A percentile compares a stretch with the other conserved stretches of the same genome.
phyloP scores from a whole-genome alignment of 2,329 filamentous ascomycete genomes.

The Hypocrella siamensis region DNA sequence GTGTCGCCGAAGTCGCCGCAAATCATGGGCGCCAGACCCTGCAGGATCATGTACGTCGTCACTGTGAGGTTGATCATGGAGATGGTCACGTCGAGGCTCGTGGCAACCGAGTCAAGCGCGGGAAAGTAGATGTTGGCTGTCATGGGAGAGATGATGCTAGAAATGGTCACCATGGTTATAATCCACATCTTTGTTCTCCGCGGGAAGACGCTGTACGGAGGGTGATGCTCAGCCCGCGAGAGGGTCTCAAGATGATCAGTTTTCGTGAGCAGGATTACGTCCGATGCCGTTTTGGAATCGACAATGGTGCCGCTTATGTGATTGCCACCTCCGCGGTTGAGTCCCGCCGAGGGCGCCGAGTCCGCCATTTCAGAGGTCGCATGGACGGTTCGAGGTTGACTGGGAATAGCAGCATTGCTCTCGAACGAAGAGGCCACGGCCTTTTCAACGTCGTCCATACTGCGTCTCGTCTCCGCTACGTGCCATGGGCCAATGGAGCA shows the following conservation, averaged over 20 bases:
- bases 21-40: constrained; percentile 44
- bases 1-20: constrained; percentile 47
- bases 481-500: too few species aligned
- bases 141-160: constrained; percentile 40
- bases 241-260: constrained; percentile 7
- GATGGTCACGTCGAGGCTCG: constrained; percentile 21
- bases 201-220: constrained; percentile 14
- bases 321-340: too few species aligned
- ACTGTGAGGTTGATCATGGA: constrained; percentile 31
- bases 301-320: too few species aligned
- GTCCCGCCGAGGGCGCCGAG: too few species aligned
- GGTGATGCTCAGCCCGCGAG: constrained; percentile 8
- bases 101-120: constrained; percentile 22
- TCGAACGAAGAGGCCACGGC: too few species aligned
- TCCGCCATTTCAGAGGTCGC: too few species aligned
- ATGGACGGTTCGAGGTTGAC: too few species aligned
- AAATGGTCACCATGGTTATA: constrained; percentile 32
- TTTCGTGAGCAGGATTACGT: too few species aligned
- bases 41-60: constrained; percentile 49
- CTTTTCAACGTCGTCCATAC: too few species aligned
- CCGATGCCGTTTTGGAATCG: too few species aligned
- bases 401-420: too few species aligned
- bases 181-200: constrained; percentile 32
- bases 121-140: constrained; percentile 43
- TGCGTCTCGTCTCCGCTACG: too few species aligned